phyloP scores from a whole-genome alignment of 306 rosid species.

The Inga oerstediana region DNA sequence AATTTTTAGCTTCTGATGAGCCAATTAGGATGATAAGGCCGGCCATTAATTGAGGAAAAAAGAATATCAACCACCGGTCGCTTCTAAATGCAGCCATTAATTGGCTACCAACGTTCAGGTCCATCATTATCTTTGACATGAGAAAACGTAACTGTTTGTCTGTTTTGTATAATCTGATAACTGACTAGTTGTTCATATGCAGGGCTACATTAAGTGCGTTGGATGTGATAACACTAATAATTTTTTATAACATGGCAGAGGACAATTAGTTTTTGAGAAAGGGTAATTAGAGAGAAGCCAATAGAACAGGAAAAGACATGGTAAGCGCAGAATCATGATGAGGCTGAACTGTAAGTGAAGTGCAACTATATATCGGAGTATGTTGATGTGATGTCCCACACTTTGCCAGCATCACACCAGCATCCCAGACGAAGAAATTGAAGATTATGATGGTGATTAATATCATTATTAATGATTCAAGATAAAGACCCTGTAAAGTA shows the following conservation, averaged over 20 bases:
- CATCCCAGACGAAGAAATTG: constrained; percentile 61
- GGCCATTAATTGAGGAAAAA: too few species aligned
- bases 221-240: background rate
- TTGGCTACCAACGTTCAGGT: background rate
- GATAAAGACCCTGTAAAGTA: constrained; percentile 26
- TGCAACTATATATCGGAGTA: constrained; percentile 49
- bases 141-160: background rate
- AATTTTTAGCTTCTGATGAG: background rate
- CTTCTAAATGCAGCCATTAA: background rate
- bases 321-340: constrained; percentile 21
- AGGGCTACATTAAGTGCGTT: background rate
- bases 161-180: background rate
- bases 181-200: background rate
- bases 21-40: background rate
- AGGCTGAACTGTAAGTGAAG: constrained; percentile 19
- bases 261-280: background rate
- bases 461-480: constrained; percentile 8
- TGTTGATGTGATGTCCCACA: constrained; percentile 75
- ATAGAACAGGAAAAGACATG: constrained; percentile 17
- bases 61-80: background rate
- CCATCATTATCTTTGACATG: background rate
- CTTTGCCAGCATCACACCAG: constrained; percentile 48
- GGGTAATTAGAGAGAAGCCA: constrained; percentile 2
- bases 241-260: background rate
- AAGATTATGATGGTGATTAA: constrained; percentile 49